These are phyloP conservation scores for Zancudomyces culisetae DNA, from an alignment of 371 early-diverging fungal species.

Conservation along the genomic window DNA sequence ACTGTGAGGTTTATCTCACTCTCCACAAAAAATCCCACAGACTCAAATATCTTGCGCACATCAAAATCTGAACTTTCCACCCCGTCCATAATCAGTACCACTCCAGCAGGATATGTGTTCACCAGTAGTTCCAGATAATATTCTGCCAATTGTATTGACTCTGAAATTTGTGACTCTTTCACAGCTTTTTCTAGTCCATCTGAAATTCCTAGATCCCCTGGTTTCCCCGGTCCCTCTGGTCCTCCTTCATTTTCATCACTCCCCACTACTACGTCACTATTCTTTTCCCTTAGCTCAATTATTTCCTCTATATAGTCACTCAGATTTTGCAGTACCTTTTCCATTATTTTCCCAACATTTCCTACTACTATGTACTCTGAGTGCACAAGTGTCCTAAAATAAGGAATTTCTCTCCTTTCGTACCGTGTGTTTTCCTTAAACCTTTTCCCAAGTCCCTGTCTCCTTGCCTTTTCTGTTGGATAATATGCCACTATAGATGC, in stretches of 20 bases:
- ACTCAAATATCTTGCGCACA: conserved; percentile 30
- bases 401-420: conserved; percentile 17
- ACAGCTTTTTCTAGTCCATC: background rate
- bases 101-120: conserved; percentile 35
- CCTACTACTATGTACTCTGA: conserved; percentile 14
- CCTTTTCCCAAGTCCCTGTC: background rate
- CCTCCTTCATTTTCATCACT: background rate
- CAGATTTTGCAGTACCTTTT: conserved; percentile 16
- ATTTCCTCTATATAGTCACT: conserved; percentile 19
- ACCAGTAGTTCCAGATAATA: conserved; percentile 41
- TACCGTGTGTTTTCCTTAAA: background rate
- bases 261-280: background rate
- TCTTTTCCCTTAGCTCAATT: background rate
- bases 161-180: conserved; percentile 13
- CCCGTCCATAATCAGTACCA: conserved; percentile 71
- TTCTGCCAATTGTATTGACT: conserved; percentile 20
- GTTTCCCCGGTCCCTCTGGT: background rate
- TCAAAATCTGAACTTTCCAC: conserved; percentile 36
- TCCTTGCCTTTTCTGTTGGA: conserved; percentile 3
- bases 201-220: background rate
- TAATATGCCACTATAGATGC: conserved; percentile 19
- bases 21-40: conserved; percentile 29
- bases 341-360: conserved; percentile 12
- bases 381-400: conserved; percentile 17
- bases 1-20: conserved; percentile 51